These are phyloP conservation scores for Fusarium sp. DNA, from an alignment of 2,329 filamentous ascomycete species.

Conservation along the genomic window DNA sequence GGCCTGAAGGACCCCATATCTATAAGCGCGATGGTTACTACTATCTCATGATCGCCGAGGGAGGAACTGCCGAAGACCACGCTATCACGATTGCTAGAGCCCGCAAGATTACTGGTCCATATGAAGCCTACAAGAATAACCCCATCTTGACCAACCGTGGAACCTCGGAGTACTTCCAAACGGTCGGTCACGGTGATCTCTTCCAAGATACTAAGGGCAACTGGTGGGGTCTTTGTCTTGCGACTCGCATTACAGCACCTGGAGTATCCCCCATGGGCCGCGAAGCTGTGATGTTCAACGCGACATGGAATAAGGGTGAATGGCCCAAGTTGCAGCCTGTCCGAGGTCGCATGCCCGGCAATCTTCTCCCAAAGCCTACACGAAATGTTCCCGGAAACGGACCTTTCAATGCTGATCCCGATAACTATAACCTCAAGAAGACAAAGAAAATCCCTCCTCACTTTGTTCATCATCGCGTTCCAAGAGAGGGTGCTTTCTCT, in stretches of 20 bases:
- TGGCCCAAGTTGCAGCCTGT: slow-evolving; percentile 60
- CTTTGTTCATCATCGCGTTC: slow-evolving; percentile 26
- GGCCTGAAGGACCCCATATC: slow-evolving; percentile 67
- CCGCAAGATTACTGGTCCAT: slow-evolving; percentile 52
- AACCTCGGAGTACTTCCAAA: slow-evolving; percentile 49
- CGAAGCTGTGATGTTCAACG: slow-evolving; percentile 60
- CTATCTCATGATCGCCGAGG: slow-evolving; percentile 60
- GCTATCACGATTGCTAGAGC: slow-evolving; percentile 54
- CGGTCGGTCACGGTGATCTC: slow-evolving; percentile 50
- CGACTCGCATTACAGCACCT: slow-evolving; percentile 34
- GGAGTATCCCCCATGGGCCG: slow-evolving; percentile 59
- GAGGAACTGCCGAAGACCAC: slow-evolving; percentile 57
- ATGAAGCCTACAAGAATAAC: slow-evolving; percentile 52
- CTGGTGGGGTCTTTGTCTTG: slow-evolving; percentile 62
- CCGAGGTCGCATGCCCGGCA: slow-evolving; percentile 50
- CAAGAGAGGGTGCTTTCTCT: background rate
- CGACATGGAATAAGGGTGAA: slow-evolving; percentile 61
- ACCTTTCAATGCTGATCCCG: slow-evolving; percentile 20
- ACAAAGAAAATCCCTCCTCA: slow-evolving; percentile 4
- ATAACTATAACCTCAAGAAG: slow-evolving; percentile 9
- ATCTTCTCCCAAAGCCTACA: slow-evolving; percentile 7
- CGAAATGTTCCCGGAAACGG: slow-evolving; percentile 13
- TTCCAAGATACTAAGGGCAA: slow-evolving; percentile 53
- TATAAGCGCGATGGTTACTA: slow-evolving; percentile 56
- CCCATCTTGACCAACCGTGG: slow-evolving; percentile 54